Evolutionary conservation across 495 filamentous ascomycete genomes (phyloP), one percentile per base, ranked within the genome.

Genomic region (Bryoglossum gracile): DNA sequence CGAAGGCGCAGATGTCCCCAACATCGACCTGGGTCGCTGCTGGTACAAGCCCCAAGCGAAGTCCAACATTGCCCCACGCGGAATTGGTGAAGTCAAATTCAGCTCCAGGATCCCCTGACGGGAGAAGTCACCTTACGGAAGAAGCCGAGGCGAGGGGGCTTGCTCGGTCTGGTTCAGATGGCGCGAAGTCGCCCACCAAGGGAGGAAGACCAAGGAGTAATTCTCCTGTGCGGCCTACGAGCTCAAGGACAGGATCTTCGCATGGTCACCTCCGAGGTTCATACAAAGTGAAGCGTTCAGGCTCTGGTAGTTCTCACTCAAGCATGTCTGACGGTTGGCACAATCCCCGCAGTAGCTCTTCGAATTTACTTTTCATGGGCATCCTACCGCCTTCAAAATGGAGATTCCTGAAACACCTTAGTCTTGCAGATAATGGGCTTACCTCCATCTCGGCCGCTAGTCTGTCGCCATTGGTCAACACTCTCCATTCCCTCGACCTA

Each of bases 221-320:
- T 48, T 96, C 90, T 37, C 90, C 92, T 1, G 74, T 76, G 10
- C 81, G 88, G 22, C 85, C 87, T 11, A 61, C 72, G 0, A 89
- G 79, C 53, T 80, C 88, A 22, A 81, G 82, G 59, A 84, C 84
- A 42, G 72, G 72, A 16, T 82, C 82, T n/a, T 56, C 72, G 35
- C 72, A 73, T 46, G 62, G 66, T 16, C 71, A 82, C 52, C 68
- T 81, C 44, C 76, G 78, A 43, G 74, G 75, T 8, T 71, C 80
- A 8, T 73, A 84, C 51, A 85, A 87, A 41, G 78, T 92, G 36
- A 79, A 84, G 51, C 81, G 91, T 32, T 92, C 91, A 1, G 87
- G 83, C 17, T 97, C 91, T 33, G 88, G 85, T 8, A 94, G 91
- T 65, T 96, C 91, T 10, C 86, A 89, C 55, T 97, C 90, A 2